Evolutionary conservation across 345 rosid species (phyloP).

Genomic region (Citrus reticulata): DNA sequence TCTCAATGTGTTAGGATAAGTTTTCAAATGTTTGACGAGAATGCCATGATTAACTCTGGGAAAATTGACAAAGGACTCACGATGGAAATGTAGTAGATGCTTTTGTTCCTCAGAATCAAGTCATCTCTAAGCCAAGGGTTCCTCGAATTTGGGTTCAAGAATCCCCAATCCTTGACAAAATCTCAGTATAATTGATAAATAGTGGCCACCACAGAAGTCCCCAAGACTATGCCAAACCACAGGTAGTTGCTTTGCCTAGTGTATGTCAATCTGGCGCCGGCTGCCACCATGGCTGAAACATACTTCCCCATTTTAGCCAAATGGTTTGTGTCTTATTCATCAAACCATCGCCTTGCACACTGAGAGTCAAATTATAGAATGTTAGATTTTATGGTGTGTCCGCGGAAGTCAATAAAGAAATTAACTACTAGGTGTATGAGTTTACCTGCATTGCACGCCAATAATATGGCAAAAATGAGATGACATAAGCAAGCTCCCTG

Average conservation of each 20-base stretch:
- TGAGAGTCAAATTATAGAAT: slow-evolving; percentile 8
- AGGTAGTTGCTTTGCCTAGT: slow-evolving; percentile 36
- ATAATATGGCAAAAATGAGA: slow-evolving; percentile 83
- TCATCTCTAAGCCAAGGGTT: slow-evolving; percentile 86
- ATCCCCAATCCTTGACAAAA: slow-evolving; percentile 94
- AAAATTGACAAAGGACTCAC: slow-evolving; percentile 34
- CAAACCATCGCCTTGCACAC: slow-evolving; percentile 95
- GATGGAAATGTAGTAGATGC: slow-evolving; percentile 69
- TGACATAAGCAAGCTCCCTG: slow-evolving; percentile 68
- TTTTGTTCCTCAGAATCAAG: slow-evolving; percentile 65
- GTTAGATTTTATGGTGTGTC: neutral
- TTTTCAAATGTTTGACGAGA: neutral
- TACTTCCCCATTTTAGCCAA: slow-evolving; percentile 95
- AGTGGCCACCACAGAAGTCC: slow-evolving; percentile 65
- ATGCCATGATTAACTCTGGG: neutral
- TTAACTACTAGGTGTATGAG: neutral
- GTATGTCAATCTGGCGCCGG: slow-evolving; percentile 80
- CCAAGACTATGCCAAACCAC: slow-evolving; percentile 60
- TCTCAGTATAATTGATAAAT: slow-evolving; percentile 92
- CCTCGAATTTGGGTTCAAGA: slow-evolving; percentile 65
- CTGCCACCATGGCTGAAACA: slow-evolving; percentile 94
- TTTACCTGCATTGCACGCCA: slow-evolving; percentile 97
- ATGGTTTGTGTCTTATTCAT: slow-evolving; percentile 59
- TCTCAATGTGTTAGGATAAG: neutral
- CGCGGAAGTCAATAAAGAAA: neutral